phyloP scores from a whole-genome alignment of 1,139 yeast genomes.

The Yamadazyma atmosphaerica region DNA sequence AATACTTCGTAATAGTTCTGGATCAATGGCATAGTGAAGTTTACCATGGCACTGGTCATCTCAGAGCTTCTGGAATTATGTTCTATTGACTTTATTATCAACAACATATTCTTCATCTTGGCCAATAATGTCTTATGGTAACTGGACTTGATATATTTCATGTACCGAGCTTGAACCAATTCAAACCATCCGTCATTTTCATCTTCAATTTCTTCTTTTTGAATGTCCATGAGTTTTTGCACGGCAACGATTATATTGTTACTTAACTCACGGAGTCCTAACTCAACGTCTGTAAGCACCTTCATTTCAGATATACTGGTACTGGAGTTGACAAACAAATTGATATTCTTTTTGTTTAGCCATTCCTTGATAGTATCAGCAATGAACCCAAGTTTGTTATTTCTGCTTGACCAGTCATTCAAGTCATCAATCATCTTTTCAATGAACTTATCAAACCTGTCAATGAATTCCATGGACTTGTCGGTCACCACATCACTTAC shows the following conservation, averaged over 20 bases:
- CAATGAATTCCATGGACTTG: conserved; percentile 6
- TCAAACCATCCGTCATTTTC: conserved; percentile 71
- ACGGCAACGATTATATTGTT: conserved; percentile 64
- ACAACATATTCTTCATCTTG: conserved; percentile 21
- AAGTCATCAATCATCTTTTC: conserved; percentile 3
- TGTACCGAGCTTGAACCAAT: conserved; percentile 45
- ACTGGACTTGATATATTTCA: conserved; percentile 28
- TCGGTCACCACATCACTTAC: conserved; percentile 18
- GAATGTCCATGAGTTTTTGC: conserved; percentile 53
- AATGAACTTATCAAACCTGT: conserved; percentile 8
- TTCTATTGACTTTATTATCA: conserved; percentile 25
- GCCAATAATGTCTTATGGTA: conserved; percentile 30
- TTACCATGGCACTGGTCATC: conserved; percentile 44
- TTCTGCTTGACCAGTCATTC: conserved; percentile 27
- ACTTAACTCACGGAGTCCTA: conserved; percentile 50
- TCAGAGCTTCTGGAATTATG: conserved; percentile 36
- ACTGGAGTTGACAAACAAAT: conserved; percentile 23
- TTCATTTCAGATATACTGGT: conserved; percentile 21
- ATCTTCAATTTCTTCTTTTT: conserved; percentile 32
- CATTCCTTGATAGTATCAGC: conserved; percentile 46
- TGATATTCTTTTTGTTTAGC: conserved; percentile 23
- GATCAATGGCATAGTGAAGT: conserved; percentile 59
- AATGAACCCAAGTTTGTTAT: conserved; percentile 39
- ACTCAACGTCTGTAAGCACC: conserved; percentile 45
- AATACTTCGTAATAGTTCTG: conserved; percentile 52